Conservation (phyloP, 2,329 filamentous ascomycete genomes). For the Sporothrix euskadiensis region DNA sequence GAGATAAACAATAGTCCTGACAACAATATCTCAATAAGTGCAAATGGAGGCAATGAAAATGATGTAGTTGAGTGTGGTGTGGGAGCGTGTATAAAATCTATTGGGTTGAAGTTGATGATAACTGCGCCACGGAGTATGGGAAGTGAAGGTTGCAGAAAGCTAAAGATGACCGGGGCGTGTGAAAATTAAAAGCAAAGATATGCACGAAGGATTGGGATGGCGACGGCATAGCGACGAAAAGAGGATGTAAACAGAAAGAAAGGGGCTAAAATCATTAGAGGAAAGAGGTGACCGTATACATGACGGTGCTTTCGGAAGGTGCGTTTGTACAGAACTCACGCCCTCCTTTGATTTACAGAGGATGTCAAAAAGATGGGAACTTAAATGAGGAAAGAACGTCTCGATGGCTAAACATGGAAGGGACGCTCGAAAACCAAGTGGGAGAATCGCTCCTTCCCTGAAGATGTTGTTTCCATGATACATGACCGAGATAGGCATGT, state of each 20-base stretch:
- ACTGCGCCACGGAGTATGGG: background rate
- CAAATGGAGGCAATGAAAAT: too few species aligned
- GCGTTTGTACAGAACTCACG: background rate
- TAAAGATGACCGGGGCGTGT: background rate
- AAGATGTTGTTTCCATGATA: background rate
- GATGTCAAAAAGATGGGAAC: background rate
- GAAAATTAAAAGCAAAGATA: background rate
- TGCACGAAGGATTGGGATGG: background rate
- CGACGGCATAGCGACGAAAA: background rate
- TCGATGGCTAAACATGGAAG: background rate
- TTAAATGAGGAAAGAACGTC: background rate
- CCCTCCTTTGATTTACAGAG: background rate
- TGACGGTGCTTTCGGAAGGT: background rate
- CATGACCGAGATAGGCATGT: background rate
- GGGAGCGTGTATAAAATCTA: background rate
- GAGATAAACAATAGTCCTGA: background rate
- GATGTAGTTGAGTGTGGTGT: background rate
- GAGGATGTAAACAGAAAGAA: constrained; percentile 8
- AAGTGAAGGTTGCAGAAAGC: background rate
- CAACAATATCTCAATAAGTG: background rate
- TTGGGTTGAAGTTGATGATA: background rate
- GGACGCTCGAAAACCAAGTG: too few species aligned
- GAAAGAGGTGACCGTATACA: background rate
- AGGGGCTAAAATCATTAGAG: background rate
- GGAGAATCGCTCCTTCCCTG: background rate